These are phyloP conservation scores for Yarrowia sp. DNA, from an alignment of 805 yeast species.

Conservation along the genomic window DNA sequence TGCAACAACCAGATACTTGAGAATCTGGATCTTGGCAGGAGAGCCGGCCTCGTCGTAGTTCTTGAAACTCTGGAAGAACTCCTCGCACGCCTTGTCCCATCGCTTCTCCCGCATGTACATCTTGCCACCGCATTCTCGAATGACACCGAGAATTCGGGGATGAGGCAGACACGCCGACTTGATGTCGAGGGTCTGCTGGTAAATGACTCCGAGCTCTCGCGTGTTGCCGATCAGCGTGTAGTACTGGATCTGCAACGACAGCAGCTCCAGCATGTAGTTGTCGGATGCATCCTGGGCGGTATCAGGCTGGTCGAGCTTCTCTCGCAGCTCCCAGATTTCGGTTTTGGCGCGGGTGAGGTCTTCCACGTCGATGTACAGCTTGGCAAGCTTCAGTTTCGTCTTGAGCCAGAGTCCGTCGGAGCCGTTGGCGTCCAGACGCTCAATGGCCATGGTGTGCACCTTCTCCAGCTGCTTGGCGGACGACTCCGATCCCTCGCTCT, in stretches of 20 bases:
- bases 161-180: conserved; percentile 60
- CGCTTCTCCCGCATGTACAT: conserved; percentile 58
- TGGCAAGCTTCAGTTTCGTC: conserved; percentile 38
- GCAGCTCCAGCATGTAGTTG: conserved; percentile 52
- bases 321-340: conserved; percentile 22
- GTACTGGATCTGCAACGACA: conserved; percentile 64
- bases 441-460: conserved; percentile 35
- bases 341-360: conserved; percentile 31
- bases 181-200: conserved; percentile 48
- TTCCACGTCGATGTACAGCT: conserved; percentile 35
- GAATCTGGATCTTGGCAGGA: conserved; percentile 53
- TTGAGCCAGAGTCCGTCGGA: conserved; percentile 38
- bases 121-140: conserved; percentile 73
- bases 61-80: conserved; percentile 56
- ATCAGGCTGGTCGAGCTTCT: conserved; percentile 13
- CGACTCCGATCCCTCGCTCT: conserved; percentile 24
- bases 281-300: conserved; percentile 30
- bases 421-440: conserved; percentile 33
- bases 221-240: conserved; percentile 44
- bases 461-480: conserved; percentile 31
- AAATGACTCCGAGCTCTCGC: conserved; percentile 47
- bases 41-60: conserved; percentile 68
- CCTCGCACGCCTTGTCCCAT: conserved; percentile 56
- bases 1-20: conserved; percentile 61
- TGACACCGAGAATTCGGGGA: conserved; percentile 69